Conservation (phyloP, 129 eudicot species). For the Sambucus nigra region DNA sequence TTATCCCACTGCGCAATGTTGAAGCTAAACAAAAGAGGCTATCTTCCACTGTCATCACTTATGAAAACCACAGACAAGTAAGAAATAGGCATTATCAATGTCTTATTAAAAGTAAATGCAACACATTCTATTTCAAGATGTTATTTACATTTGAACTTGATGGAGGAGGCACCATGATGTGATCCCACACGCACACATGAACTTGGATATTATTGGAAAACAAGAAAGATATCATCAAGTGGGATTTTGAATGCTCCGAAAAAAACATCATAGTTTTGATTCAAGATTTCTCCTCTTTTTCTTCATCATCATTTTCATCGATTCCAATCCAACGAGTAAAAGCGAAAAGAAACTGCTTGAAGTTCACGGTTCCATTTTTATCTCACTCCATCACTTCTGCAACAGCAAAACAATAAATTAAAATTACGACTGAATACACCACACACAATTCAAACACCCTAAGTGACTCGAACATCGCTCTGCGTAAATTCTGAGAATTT, state of each 20-base stretch:
- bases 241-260: neutral
- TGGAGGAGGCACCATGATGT: neutral
- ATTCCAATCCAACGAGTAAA: constrained; percentile 89
- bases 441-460: too few species aligned
- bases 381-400: constrained; percentile 99
- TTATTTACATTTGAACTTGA: too few species aligned
- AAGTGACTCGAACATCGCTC: too few species aligned
- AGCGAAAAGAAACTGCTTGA: constrained; percentile 84
- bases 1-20: too few species aligned
- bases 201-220: constrained; percentile 3
- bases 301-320: constrained; percentile 78
- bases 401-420: constrained; percentile 5
- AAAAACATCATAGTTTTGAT: neutral
- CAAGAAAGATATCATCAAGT: neutral
- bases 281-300: constrained; percentile 21
- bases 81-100: too few species aligned
- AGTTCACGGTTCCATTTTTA: constrained; percentile 85
- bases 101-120: too few species aligned
- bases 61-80: too few species aligned
- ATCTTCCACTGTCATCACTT: too few species aligned
- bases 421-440: too few species aligned
- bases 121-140: too few species aligned
- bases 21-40: too few species aligned
- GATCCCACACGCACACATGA: neutral
- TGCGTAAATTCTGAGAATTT: too few species aligned